Conservation (phyloP, 2,329 filamentous ascomycete species). For the Fusarium sp. region DNA sequence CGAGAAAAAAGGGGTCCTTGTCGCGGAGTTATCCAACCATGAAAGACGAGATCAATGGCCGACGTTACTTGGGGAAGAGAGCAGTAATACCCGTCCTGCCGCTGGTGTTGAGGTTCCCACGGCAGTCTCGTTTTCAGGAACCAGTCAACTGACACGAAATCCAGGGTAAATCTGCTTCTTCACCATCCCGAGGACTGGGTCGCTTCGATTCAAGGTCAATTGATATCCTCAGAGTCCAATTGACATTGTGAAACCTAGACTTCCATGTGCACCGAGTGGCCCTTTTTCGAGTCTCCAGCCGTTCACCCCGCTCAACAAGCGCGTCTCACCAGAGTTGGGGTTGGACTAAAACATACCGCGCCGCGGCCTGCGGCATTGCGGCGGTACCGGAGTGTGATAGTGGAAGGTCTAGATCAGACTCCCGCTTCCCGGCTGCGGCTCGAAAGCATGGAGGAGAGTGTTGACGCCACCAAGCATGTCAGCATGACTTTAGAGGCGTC, state of each 20-base stretch:
- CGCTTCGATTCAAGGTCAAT: conserved; percentile 10
- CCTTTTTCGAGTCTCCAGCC: neutral
- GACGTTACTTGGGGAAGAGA: neutral
- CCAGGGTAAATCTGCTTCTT: conserved; percentile 1
- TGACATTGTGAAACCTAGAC: neutral
- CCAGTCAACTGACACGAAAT: conserved; percentile 23
- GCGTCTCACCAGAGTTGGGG: conserved; percentile 21
- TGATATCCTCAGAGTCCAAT: conserved; percentile 21
- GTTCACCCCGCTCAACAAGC: conserved; percentile 27
- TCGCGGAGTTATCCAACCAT: conserved; percentile 36
- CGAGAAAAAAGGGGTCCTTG: conserved; percentile 34
- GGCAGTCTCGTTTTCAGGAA: conserved; percentile 17
- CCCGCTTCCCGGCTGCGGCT: conserved; percentile 30
- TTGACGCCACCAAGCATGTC: conserved; percentile 36
- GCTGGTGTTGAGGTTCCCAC: conserved; percentile 21
- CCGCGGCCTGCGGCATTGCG: conserved; percentile 14
- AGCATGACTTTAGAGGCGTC: conserved; percentile 28
- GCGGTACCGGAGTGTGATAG: conserved; percentile 8
- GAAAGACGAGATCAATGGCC: neutral
- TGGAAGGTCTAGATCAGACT: conserved; percentile 18
- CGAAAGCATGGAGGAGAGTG: conserved; percentile 21
- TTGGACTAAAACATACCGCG: conserved; percentile 17
- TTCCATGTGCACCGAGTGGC: neutral
- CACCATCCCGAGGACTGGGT: neutral
- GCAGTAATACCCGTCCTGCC: conserved; percentile 2